Evolutionary conservation across 345 rosid species (phyloP), one percentile per base, ranked within the genome.

Genomic region (Populus ilicifolia): DNA sequence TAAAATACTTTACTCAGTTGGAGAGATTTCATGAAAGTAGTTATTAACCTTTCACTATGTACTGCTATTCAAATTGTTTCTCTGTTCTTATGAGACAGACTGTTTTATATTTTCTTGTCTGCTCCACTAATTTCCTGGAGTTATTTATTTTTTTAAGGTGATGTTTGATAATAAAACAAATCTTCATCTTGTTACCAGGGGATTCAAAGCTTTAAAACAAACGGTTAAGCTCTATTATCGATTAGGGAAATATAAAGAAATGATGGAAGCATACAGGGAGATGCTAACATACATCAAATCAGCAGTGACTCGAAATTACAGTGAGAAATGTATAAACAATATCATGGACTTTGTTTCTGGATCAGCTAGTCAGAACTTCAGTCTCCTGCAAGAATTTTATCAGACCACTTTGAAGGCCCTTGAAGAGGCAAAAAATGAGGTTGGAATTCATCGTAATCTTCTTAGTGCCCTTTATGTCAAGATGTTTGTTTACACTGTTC

Each of bases 291-390:
- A 96, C 72, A 96, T 96, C 81, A 94, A 91, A 82, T 94, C 99
- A 56, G 98, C 98, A 35, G 99, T 96, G 76, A 96, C 99, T 5
- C 84, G 98, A 54, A 94, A 96, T 73, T 92, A 94, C 86, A 96
- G 99, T 70, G 99, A 96, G 83, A 96, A 96, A 84, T 96, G 99
- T 78, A 91, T 96, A 86, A 96, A 96, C 85, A 96, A 90, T 71
- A 94, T 96, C 66, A 96, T 96, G 99, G 99, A 96, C 83, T 96
- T 91, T 82, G 97, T 96, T 78, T 96, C 99, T 77, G 98, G 98
- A 75, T 94, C 97, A 82, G 97, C 98, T 81, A 94, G 97, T 86
- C 98, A 90, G 88, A 96, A 90, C 80, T 92, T 90, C 86, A 84
- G 86, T 73, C 96, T 96, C 70, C 84, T 92, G 79, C 96, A 90